phyloP scores from a whole-genome alignment of 495 filamentous ascomycete genomes.

The Podospora bellae-mahoneyi region DNA sequence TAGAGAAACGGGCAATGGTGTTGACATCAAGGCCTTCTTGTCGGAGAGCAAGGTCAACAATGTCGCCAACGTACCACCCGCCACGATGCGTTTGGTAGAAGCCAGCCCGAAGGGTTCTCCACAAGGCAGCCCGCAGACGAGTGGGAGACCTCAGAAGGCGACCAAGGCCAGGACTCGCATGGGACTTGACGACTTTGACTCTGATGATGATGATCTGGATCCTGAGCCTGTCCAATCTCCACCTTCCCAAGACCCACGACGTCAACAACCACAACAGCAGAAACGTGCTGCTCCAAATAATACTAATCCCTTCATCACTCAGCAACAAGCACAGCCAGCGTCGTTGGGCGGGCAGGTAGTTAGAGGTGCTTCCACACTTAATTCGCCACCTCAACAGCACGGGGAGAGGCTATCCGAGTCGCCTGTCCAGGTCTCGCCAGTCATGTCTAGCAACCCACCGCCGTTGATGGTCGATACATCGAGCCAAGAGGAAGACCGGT shows the following conservation, averaged over 20 bases:
- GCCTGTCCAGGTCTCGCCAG: constrained; percentile 68
- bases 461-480: constrained; percentile 63
- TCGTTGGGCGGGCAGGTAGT: constrained; percentile 26
- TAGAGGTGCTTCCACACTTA: constrained; percentile 17
- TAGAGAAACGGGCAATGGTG: constrained; percentile 25
- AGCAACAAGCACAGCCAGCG: constrained; percentile 19
- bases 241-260: constrained; percentile 8
- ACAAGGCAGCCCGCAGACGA: constrained; percentile 36
- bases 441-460: constrained; percentile 50
- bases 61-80: constrained; percentile 44
- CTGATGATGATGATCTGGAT: constrained; percentile 37
- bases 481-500: constrained; percentile 58
- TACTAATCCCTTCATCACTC: not conserved
- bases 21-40: constrained; percentile 32
- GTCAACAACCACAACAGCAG: constrained; percentile 18
- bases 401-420: constrained; percentile 66
- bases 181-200: constrained; percentile 53
- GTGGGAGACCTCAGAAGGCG: constrained; percentile 37
- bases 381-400: constrained; percentile 23
- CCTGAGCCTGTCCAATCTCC: constrained; percentile 9
- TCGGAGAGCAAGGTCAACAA: constrained; percentile 42
- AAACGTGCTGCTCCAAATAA: constrained; percentile 19
- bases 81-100: constrained; percentile 61
- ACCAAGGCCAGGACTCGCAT: constrained; percentile 48
- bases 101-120: constrained; percentile 47